Conservation (phyloP, 306 rosid species). For the Hippophae tibetana region DNA sequence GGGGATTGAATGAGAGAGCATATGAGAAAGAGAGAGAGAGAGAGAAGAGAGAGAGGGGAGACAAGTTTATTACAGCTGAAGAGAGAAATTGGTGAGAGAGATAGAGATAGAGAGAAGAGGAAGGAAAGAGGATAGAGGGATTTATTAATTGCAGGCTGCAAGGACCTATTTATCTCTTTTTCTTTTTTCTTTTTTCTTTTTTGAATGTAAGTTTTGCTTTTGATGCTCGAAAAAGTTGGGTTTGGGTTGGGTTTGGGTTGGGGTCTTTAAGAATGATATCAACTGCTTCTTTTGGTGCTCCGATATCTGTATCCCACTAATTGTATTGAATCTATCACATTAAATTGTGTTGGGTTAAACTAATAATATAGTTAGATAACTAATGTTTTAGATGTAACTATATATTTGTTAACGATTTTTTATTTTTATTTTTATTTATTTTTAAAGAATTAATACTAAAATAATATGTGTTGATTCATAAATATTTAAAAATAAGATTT, state of each 20-base stretch:
- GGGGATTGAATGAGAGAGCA: not conserved
- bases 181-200: not conserved
- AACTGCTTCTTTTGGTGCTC: too few species aligned
- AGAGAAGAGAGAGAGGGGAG: not conserved
- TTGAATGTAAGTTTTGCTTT: conserved; percentile 18
- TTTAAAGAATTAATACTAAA: too few species aligned
- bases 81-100: conserved; percentile 19
- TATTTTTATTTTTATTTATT: too few species aligned
- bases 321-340: too few species aligned
- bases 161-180: conserved; percentile 39
- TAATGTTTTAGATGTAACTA: too few species aligned
- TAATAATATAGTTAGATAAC: too few species aligned
- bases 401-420: too few species aligned
- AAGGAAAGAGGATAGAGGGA: conserved; percentile 19
- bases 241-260: conserved; percentile 11
- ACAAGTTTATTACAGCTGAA: not conserved
- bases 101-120: conserved; percentile 18
- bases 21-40: conserved; percentile 1
- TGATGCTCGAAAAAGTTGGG: too few species aligned
- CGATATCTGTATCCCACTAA: too few species aligned
- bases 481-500: too few species aligned
- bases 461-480: too few species aligned
- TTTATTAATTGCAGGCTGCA: conserved; percentile 43
- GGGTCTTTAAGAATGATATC: conserved; percentile 31
- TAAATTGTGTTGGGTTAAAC: too few species aligned